Base-by-base conservation (phyloP, 1,284 basidiomycete genomes). In the Chondrostereum purpureum region DNA sequence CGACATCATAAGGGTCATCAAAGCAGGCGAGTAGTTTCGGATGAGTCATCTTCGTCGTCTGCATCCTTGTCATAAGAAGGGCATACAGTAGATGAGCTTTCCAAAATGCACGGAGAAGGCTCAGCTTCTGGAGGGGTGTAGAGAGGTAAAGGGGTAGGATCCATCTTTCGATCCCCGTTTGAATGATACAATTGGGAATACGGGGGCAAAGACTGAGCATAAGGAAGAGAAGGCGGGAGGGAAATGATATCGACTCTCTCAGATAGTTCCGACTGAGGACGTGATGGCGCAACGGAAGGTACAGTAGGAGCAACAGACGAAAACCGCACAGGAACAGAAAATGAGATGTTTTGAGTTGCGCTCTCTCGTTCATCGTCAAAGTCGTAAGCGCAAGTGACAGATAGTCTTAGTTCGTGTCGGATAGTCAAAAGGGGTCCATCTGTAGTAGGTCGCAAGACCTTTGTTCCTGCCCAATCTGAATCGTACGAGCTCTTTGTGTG, bases 171-270 rank as follows among this genome's bases (percentile, higher is more conserved):
- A 46, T 86, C 78, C 14, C 88, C 87, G 53, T 86, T 83, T 17
- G 69, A 56, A 55, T 88, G 65, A 61, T 80, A 90, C 14, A 90
- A 69, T 49, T 87, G 82, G 2, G 82, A 85, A 57, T 90, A 90
- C 3, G 80, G 73, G 2, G 87, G 88, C 12, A 88, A 74, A 20
- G 59, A 62, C 10, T 65, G 64, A 5, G 67, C 54, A 49, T 64
- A 66, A 13, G 63, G 45, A 18, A 46, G 38, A 34, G 49, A 33
- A 23, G 50, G 39, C 34, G 41, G 22, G 10, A 39, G 20, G 27
- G 42, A 14, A 21, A 43, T 13, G 12, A 36, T 33, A 20, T 44
- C 22, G 1, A 39, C 10, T 39, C 43, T 34, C 27, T 20, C 4
- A 21, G 31, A 12, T 27, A 43, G 21, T 34, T 37, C 14, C 14